Conservation (phyloP, 2,329 filamentous ascomycete species). For the Hortaea werneckii region DNA sequence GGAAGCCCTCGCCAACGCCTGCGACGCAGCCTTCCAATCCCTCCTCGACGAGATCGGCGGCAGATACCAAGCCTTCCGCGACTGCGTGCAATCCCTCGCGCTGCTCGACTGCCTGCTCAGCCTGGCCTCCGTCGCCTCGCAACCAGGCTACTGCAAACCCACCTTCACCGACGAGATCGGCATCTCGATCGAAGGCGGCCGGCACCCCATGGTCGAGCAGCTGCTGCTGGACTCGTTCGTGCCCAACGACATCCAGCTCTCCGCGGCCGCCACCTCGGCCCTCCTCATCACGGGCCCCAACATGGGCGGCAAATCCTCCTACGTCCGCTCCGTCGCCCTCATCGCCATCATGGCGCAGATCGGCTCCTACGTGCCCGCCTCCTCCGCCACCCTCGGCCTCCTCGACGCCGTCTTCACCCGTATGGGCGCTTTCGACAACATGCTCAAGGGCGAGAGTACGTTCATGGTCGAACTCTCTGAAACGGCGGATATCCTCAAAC, state of each 20-base stretch:
- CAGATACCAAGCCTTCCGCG: constrained; percentile 83
- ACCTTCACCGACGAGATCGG: constrained; percentile 54
- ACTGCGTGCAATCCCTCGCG: constrained; percentile 76
- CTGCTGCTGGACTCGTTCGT: constrained; percentile 79
- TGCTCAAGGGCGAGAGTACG: constrained; percentile 86
- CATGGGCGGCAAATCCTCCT: constrained; percentile 98
- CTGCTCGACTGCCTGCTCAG: constrained; percentile 84
- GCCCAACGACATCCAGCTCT: constrained; percentile 71
- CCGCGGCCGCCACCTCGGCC: constrained; percentile 55
- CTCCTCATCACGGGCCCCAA: constrained; percentile 93
- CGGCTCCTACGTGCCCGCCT: constrained; percentile 84
- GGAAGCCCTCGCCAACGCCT: constrained; percentile 83
- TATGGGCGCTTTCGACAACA: constrained; percentile 93
- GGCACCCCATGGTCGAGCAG: constrained; percentile 94
- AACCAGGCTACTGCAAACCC: constrained; percentile 82
- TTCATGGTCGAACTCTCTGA: constrained; percentile 98
- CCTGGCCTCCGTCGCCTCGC: constrained; percentile 69
- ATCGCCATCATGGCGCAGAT: constrained; percentile 91
- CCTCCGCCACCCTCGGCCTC: constrained; percentile 62
- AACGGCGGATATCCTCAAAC: constrained; percentile 80
- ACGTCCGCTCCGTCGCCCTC: constrained; percentile 83
- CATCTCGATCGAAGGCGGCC: constrained; percentile 62
- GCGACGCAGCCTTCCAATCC: constrained; percentile 67
- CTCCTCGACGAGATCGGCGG: constrained; percentile 64
- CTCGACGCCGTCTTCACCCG: constrained; percentile 88